phyloP scores from a whole-genome alignment of 345 rosid species.

The Syzygium jambos region DNA sequence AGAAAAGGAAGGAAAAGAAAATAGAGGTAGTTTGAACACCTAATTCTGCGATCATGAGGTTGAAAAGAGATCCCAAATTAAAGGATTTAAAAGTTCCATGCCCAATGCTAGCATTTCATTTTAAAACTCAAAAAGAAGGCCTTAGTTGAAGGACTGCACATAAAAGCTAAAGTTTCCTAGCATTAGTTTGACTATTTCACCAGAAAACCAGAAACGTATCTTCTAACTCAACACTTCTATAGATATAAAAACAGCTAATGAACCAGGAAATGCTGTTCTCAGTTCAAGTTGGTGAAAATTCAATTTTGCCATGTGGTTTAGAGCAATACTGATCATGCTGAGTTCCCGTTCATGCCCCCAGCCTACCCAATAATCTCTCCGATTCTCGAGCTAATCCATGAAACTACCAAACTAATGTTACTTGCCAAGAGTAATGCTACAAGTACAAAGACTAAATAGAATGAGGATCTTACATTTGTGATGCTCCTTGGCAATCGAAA shows the following conservation, averaged over 20 bases:
- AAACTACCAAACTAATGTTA: not conserved
- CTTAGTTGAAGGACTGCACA: not conserved
- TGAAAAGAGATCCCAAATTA: not conserved
- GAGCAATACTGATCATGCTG: not conserved
- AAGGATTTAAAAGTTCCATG: not conserved
- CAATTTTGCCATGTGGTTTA: not conserved
- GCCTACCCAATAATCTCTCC: not conserved
- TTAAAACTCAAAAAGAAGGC: not conserved
- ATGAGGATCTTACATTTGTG: constrained; percentile 46
- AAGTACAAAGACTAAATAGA: not conserved
- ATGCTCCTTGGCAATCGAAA: constrained; percentile 66
- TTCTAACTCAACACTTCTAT: not conserved
- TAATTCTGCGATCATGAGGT: not conserved
- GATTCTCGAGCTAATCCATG: not conserved
- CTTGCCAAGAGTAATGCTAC: not conserved
- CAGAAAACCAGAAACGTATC: not conserved
- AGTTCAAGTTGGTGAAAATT: not conserved
- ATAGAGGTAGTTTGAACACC: not conserved
- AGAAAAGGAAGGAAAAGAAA: not conserved
- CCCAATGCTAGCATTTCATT: not conserved
- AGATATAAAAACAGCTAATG: not conserved
- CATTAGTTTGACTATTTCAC: not conserved
- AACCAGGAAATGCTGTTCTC: not conserved
- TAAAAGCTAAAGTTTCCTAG: not conserved
- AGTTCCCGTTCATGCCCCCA: not conserved